Evolutionary conservation across 805 yeast species (phyloP).

Genomic region (Saturnispora sekii): DNA sequence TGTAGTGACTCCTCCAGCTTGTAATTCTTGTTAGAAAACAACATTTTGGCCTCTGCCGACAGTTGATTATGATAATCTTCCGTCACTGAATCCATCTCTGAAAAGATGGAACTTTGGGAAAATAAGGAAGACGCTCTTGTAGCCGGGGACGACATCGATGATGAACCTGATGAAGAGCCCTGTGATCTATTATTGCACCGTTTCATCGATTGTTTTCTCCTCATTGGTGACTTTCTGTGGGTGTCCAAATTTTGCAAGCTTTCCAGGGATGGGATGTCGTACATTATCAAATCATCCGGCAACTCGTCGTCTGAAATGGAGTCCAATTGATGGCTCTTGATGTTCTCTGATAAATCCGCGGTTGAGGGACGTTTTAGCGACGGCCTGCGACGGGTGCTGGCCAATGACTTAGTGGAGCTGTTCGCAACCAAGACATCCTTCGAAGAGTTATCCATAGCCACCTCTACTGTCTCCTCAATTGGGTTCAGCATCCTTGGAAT

Average conservation of each 20-base stretch:
- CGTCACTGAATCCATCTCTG: conserved; percentile 18
- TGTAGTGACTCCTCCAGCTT: conserved; percentile 30
- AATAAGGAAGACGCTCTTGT: conserved; percentile 39
- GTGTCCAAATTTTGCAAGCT: conserved; percentile 34
- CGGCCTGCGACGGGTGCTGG: background rate
- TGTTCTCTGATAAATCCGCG: conserved; percentile 6
- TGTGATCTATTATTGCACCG: conserved; percentile 3
- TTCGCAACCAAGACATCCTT: background rate
- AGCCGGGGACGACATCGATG: conserved; percentile 23
- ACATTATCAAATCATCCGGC: conserved; percentile 44
- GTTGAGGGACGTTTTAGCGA: background rate
- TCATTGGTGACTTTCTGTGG: conserved; percentile 19
- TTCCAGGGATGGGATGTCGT: conserved; percentile 57
- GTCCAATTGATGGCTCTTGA: conserved; percentile 15
- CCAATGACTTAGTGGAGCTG: background rate
- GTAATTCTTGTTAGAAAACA: conserved; percentile 26
- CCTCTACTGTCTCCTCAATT: conserved; percentile 2
- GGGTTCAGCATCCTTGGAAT: conserved; percentile 3
- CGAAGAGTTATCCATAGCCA: conserved; percentile 1
- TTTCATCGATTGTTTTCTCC: conserved; percentile 8
- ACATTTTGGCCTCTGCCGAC: conserved; percentile 29
- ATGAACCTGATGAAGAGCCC: conserved; percentile 6
- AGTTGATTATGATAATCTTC: conserved; percentile 18
- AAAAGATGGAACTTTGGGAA: conserved; percentile 27
- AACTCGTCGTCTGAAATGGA: conserved; percentile 42